Evolutionary conservation across 345 rosid genomes (phyloP).

Genomic region (Boechera retrofracta): DNA sequence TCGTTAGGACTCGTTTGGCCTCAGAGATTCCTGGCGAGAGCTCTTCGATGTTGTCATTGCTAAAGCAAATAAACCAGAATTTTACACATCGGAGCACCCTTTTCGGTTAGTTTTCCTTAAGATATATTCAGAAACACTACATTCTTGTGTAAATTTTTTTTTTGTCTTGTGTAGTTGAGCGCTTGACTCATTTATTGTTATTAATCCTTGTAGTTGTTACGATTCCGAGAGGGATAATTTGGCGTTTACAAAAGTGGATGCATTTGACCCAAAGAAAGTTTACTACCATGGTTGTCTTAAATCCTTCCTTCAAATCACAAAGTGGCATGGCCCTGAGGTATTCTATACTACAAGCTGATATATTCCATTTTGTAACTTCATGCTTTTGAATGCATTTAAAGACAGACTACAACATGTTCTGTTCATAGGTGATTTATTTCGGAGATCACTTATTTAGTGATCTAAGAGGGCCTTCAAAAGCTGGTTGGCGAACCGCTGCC

Average conservation of each 20-base stretch:
- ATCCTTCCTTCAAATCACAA: conserved; percentile 87
- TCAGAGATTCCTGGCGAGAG: conserved; percentile 79
- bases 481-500: conserved; percentile 99
- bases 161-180: neutral
- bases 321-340: conserved; percentile 99
- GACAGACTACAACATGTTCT: conserved; percentile 2
- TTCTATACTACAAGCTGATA: conserved; percentile 21
- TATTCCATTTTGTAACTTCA: neutral
- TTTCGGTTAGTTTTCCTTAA: conserved; percentile 69
- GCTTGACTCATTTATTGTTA: neutral
- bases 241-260: conserved; percentile 85
- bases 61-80: conserved; percentile 92
- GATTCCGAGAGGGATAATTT: conserved; percentile 86
- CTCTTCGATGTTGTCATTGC: conserved; percentile 98
- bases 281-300: conserved; percentile 96
- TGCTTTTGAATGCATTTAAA: neutral
- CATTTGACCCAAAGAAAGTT: conserved; percentile 70
- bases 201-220: conserved; percentile 64
- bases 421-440: conserved; percentile 83
- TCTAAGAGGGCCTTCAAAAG: conserved; percentile 91
- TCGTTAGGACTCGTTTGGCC: conserved; percentile 70
- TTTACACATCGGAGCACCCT: conserved; percentile 90
- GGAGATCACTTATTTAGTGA: conserved; percentile 99
- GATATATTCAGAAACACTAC: conserved; percentile 8
- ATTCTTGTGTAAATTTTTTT: neutral